These are phyloP conservation scores for Trichomonas tenax DNA, from an alignment of 208 protist species.

Conservation along the genomic window DNA sequence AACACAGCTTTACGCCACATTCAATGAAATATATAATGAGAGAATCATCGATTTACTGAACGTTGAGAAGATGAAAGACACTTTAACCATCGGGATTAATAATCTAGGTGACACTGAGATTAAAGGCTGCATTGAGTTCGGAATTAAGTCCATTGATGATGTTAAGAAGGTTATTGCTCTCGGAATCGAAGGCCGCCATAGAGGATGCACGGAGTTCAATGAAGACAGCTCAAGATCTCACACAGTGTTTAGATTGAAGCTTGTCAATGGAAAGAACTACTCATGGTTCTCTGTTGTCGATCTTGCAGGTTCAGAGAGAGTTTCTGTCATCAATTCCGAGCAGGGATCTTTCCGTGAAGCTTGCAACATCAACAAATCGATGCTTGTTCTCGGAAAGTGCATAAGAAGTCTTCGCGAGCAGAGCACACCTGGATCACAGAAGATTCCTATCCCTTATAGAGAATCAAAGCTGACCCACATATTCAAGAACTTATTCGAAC, in stretches of 20 bases:
- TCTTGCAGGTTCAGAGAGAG: not conserved
- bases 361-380: conserved; percentile 11
- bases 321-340: not conserved
- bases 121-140: not conserved
- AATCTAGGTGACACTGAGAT: not conserved
- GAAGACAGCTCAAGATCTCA: not conserved
- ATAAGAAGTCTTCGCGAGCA: not conserved
- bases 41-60: not conserved
- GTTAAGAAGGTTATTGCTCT: not conserved
- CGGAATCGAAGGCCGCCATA: not conserved
- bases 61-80: not conserved
- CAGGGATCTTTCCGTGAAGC: not conserved
- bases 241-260: not conserved
- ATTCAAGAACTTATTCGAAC: conserved; percentile 12
- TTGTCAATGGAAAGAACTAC: not conserved
- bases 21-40: conserved; percentile 11
- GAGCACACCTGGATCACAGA: not conserved
- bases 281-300: not conserved
- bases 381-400: not conserved
- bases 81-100: not conserved
- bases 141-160: not conserved
- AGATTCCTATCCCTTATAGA: not conserved
- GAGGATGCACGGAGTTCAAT: not conserved
- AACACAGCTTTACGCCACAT: not conserved
- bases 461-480: conserved; percentile 6